Evolutionary conservation across 257 asterid genomes (phyloP), one percentile per base, ranked within the genome.

Genomic region (Rehmannia glutinosa): DNA sequence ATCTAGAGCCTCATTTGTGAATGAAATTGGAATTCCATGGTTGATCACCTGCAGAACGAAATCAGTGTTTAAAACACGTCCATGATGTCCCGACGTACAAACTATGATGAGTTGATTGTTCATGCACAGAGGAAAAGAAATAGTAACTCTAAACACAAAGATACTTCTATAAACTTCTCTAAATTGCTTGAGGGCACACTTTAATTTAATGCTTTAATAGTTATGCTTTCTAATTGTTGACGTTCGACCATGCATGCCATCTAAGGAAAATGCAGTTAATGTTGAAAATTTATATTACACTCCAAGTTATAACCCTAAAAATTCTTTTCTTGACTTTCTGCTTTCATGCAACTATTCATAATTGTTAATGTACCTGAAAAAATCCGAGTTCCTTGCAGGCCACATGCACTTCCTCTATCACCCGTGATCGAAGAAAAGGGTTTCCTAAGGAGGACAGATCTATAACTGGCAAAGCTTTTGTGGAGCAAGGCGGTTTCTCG

Each of bases 1-100:
- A 20, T 76, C 84, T 50, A 83, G 54, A 17, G 91, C 87, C 36
- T 73, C 83, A 24, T 63, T 68, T 51, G 76, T 54, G 64, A 72
- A 56, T 19, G 77, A 70, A 41, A 64, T 21, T n/a, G 83, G 82
- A 51, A 87, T 74, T 39, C 86, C 89, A 41, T 87, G 91, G 75
- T 84, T 85, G 76, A 84, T 75, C 64, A 87, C 91, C 95, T 87
- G 77, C 72, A 71, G 35, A 70, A 23, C 11, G 20, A 20, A 38
- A 24, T 2, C 9, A 21, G 28, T 23, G 35, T 36, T 43, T 69
- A 54, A 27, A 32, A 51, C 71, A 57, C 77, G 74, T 71, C 76
- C 78, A 71, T 69, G 68, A 32, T 35, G 32, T 77, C 23, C 30
- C 20, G 30, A 62, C 6, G 21, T 62, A 11, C 16, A 39, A 42